These are phyloP conservation scores for Paramecium biaurelia DNA, from an alignment of 73 alveolate species.

Conservation along the genomic window DNA sequence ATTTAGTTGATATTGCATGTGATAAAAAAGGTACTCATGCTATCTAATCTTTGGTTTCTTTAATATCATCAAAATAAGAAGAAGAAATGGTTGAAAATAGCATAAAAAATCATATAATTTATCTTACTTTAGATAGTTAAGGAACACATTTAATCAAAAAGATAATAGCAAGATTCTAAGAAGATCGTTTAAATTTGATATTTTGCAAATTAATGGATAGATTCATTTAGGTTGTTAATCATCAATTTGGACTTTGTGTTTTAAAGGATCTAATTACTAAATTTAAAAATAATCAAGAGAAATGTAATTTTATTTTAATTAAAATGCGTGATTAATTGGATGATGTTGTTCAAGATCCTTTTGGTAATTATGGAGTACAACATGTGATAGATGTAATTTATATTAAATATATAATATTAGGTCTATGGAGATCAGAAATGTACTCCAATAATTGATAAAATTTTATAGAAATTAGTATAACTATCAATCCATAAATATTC, in stretches of 20 bases:
- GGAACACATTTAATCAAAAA: conserved; percentile 46
- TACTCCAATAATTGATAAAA: not conserved
- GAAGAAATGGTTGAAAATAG: conserved; percentile 49
- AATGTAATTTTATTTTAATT: not conserved
- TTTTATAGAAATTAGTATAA: conserved; percentile 16
- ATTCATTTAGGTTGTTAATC: conserved; percentile 14
- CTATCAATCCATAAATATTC: conserved; percentile 39
- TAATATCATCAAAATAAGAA: conserved; percentile 10
- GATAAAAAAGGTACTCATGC: conserved; percentile 57
- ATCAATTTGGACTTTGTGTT: conserved; percentile 49
- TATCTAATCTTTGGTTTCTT: conserved; percentile 31
- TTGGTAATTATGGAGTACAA: conserved; percentile 36
- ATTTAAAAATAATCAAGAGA: not conserved
- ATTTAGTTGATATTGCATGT: conserved; percentile 32
- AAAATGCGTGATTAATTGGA: conserved; percentile 9
- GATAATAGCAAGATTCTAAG: conserved; percentile 30
- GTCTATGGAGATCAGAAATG: conserved; percentile 29
- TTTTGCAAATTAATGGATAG: conserved; percentile 9
- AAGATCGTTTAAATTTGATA: not conserved
- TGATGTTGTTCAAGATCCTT: conserved; percentile 39
- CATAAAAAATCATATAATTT: not conserved
- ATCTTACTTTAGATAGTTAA: conserved; percentile 1
- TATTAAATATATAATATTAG: not conserved
- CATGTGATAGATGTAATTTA: conserved; percentile 35
- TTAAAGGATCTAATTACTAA: conserved; percentile 23